Evolutionary conservation across 2,329 filamentous ascomycete species (phyloP).

Genomic region (Beauveria bassiana): DNA sequence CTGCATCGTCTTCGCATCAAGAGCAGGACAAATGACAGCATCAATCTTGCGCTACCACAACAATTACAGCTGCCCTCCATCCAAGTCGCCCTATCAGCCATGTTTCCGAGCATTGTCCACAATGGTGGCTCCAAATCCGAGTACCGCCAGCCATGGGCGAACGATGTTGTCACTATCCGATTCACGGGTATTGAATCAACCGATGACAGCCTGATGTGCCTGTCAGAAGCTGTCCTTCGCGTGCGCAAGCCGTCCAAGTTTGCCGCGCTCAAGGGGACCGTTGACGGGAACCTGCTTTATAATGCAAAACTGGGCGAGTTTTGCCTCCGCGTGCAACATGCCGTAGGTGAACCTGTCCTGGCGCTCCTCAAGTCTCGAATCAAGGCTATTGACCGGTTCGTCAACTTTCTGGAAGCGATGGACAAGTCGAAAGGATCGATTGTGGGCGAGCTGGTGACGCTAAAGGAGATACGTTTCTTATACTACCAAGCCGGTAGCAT

Average conservation of each 20-base stretch:
- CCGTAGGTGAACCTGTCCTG: slow-evolving; percentile 52
- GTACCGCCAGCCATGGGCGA: slow-evolving; percentile 43
- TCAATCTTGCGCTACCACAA: slow-evolving; percentile 32
- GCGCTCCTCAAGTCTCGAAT: slow-evolving; percentile 52
- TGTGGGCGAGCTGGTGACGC: slow-evolving; percentile 48
- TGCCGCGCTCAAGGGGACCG: slow-evolving; percentile 42
- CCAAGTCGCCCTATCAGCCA: slow-evolving; percentile 40
- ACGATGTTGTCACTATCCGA: slow-evolving; percentile 50
- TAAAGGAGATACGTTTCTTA: slow-evolving; percentile 59
- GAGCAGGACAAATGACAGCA: slow-evolving; percentile 26
- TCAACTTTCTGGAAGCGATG: slow-evolving; percentile 61
- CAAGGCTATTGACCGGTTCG: slow-evolving; percentile 60
- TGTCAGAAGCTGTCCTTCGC: slow-evolving; percentile 47
- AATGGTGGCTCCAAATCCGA: slow-evolving; percentile 16
- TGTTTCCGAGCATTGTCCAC: slow-evolving; percentile 30
- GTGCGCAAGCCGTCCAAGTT: slow-evolving; percentile 49
- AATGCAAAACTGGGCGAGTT: slow-evolving; percentile 53
- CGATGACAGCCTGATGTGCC: slow-evolving; percentile 25
- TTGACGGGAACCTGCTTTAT: slow-evolving; percentile 57
- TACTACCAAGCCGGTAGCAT: slow-evolving; percentile 41
- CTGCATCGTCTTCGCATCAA: slow-evolving; percentile 38
- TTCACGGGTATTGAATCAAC: slow-evolving; percentile 39
- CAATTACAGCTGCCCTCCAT: slow-evolving; percentile 41
- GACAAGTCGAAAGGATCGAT: slow-evolving; percentile 47
- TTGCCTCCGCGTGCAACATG: slow-evolving; percentile 49